phyloP scores from a whole-genome alignment of 23 red algal species.

The Pyropia yezoensis region DNA sequence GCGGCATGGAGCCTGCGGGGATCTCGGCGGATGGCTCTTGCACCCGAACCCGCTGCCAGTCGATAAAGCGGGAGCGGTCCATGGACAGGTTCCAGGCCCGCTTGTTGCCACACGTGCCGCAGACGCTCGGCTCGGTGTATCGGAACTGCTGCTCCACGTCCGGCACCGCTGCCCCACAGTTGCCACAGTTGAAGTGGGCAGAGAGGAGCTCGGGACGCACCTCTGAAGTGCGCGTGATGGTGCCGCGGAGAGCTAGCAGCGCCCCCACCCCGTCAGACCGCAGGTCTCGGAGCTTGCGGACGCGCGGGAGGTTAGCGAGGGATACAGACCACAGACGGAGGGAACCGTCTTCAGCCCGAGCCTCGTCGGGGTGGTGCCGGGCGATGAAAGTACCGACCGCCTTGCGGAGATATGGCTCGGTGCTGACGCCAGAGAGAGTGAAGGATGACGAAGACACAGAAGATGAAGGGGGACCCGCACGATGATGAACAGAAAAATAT shows the following conservation, averaged over 20 bases:
- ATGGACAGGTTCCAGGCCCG: conserved; percentile 78
- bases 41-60: conserved; percentile 88
- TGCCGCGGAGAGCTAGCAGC: conserved; percentile 72
- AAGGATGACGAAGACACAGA: too few relatives aligned
- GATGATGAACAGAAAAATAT: too few relatives aligned
- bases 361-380: conserved; percentile 40
- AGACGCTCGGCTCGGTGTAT: conserved; percentile 91
- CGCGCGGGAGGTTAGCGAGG: conserved; percentile 72
- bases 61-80: conserved; percentile 74
- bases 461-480: too few relatives aligned
- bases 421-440: too few relatives aligned
- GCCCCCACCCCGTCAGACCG: conserved; percentile 69
- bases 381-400: conserved; percentile 57
- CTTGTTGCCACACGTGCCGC: conserved; percentile 69
- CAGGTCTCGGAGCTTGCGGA: conserved; percentile 82
- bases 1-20: conserved; percentile 94
- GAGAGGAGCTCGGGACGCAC: conserved; percentile 83
- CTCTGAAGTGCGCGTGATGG: conserved; percentile 91
- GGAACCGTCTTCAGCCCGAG: conserved; percentile 10
- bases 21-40: conserved; percentile 95
- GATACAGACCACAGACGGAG: conserved; percentile 75
- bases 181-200: conserved; percentile 64
- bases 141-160: conserved; percentile 94
- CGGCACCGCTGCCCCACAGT: conserved; percentile 57
- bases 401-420: conserved; percentile 68